Evolutionary conservation across 106 monocot genomes (phyloP), one percentile per base, ranked within the genome.

Genomic region (Acanthochlamys bracteata): DNA sequence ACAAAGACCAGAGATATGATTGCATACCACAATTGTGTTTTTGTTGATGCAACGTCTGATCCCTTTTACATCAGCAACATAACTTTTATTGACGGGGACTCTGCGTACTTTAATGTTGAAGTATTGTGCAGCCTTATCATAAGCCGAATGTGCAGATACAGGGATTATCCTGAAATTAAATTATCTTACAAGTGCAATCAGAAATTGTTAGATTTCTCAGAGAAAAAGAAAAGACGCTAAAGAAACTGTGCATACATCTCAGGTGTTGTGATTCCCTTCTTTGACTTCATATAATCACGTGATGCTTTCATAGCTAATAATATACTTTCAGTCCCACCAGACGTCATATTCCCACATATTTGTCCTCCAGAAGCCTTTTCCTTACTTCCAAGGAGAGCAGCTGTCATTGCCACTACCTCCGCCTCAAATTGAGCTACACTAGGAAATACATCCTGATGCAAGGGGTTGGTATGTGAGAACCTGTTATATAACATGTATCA

Each of bases 331-430:
- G 98, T 98, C 41, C 98, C 98, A 64, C 98, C 98, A 57, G 98
- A 98, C 45, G 98, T 98, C 98, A 98, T 98, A 74, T 98, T 98
- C 47, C 98, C 98, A 77, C 98, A 98, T 52, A 98, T 78, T 71
- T 98, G 88, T 24, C 92, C 98, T 67, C 98, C 98, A 45, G 88
- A 85, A 55, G 74, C 47, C 64, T 85, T 72, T 13, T 92, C 92
- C 73, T 83, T 81, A 33, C 85, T 83, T 54, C 98, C 98, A 63
- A 98, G 81, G 11, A 98, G 54, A 25, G 88, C 82, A 70, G 98
- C 98, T 26, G 92, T 92, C 98, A 98, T 98, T 51, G 92, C 85
- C 59, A 98, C 98, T 21, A 98, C 92, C 79, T 98, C 98, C 55
- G 70, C 75, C 64, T 98, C 92, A 75, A 83, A 89, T 40, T 63